phyloP scores from a whole-genome alignment of 2,329 filamentous ascomycete genomes.

The Coniella vitis region DNA sequence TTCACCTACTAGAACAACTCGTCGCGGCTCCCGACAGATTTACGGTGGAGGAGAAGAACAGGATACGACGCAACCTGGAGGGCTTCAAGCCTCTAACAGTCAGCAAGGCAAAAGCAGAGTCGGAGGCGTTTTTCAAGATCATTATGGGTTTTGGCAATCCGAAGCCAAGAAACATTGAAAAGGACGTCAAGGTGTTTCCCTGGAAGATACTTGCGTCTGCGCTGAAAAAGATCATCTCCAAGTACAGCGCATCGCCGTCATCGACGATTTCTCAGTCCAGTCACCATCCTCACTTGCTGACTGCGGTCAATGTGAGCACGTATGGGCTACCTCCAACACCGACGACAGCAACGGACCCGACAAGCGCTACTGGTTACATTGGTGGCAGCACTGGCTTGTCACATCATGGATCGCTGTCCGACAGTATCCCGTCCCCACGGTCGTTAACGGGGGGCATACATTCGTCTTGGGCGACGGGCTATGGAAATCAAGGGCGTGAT shows the following conservation, averaged over 20 bases:
- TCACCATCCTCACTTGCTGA: slow-evolving; percentile 29
- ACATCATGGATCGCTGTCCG: slow-evolving; percentile 39
- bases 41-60: slow-evolving; percentile 96
- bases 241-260: slow-evolving; percentile 59
- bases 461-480: slow-evolving; percentile 11
- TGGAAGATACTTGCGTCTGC: slow-evolving; percentile 86
- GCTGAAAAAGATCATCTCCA: slow-evolving; percentile 96
- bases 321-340: slow-evolving; percentile 42
- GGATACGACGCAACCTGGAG: slow-evolving; percentile 90
- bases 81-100: slow-evolving; percentile 90
- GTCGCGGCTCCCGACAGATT: slow-evolving; percentile 71
- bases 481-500: slow-evolving; percentile 8
- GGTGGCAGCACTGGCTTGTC: slow-evolving; percentile 27
- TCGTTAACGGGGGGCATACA: slow-evolving; percentile 13
- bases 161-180: slow-evolving; percentile 96
- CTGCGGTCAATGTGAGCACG: slow-evolving; percentile 34
- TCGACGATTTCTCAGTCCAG: slow-evolving; percentile 18
- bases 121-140: slow-evolving; percentile 96
- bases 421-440: slow-evolving; percentile 14
- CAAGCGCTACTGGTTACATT: slow-evolving; percentile 32
- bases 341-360: slow-evolving; percentile 29
- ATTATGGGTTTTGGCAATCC: slow-evolving; percentile 97
- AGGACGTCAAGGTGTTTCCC: slow-evolving; percentile 97
- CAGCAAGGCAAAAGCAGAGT: slow-evolving; percentile 85
- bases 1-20: slow-evolving; percentile 86